phyloP scores from a whole-genome alignment of 2,329 filamentous ascomycete genomes.

The Neophaeococcomyces mojaviensis region DNA sequence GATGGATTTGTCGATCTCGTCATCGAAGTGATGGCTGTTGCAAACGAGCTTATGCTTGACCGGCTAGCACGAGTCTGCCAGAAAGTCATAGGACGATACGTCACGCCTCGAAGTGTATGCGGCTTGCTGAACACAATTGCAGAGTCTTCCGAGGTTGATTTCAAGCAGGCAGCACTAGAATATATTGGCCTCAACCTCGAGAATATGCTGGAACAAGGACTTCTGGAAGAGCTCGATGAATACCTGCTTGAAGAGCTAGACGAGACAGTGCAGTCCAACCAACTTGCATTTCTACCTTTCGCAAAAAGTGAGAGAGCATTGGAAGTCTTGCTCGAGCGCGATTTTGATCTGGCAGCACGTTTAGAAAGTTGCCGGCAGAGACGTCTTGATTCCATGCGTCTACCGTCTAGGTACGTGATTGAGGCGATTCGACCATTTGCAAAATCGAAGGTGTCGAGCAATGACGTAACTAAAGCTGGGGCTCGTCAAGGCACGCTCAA shows the following conservation, averaged over 20 bases:
- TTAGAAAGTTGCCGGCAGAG: constrained; percentile 45
- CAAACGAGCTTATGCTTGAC: constrained; percentile 94
- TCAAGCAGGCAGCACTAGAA: constrained; percentile 81
- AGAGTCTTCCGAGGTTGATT: constrained; percentile 71
- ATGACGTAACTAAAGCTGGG: neutral
- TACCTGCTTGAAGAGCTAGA: constrained; percentile 78
- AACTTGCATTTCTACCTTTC: constrained; percentile 68
- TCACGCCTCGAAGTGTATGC: constrained; percentile 68
- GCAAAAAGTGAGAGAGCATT: constrained; percentile 69
- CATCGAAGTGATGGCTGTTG: constrained; percentile 79
- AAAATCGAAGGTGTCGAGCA: neutral
- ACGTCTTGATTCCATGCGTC: constrained; percentile 68
- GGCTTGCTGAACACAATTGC: constrained; percentile 78
- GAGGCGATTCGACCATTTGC: constrained; percentile 43
- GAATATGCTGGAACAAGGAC: constrained; percentile 75
- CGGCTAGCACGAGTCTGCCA: constrained; percentile 86
- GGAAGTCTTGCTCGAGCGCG: constrained; percentile 35
- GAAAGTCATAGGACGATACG: constrained; percentile 59
- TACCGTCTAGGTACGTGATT: constrained; percentile 56
- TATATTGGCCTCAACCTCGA: constrained; percentile 91
- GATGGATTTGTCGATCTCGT: constrained; percentile 86
- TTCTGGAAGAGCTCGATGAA: constrained; percentile 77
- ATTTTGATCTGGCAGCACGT: constrained; percentile 37
- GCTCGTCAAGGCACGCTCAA: neutral
- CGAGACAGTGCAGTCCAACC: constrained; percentile 70